Percentiles rank a stretch among this genome's conserved stretches.
phyloP scores from a whole-genome alignment of 2,329 filamentous ascomycete species.

The Aureobasidium zeae region DNA sequence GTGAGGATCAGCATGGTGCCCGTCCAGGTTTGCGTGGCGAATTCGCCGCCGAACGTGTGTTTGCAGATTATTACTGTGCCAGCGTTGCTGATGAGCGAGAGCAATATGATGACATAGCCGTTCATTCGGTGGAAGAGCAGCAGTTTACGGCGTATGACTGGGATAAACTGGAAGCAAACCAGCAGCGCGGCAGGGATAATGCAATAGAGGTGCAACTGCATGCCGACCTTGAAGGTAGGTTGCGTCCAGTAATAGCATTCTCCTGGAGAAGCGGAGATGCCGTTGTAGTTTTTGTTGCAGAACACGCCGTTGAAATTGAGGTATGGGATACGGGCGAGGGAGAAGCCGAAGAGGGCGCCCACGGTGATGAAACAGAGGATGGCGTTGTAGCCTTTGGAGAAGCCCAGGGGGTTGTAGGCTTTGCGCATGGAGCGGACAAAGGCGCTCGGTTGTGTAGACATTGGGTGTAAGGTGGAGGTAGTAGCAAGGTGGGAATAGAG shows the following conservation, averaged over 20 bases:
- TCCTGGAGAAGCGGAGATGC: slow-evolving; percentile 29
- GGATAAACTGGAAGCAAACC: slow-evolving; percentile 35
- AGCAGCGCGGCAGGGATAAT: slow-evolving; percentile 35
- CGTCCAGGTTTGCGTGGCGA: slow-evolving; percentile 41
- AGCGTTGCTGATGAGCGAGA: slow-evolving; percentile 39
- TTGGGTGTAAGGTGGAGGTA: no score
- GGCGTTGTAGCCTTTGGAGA: slow-evolving; percentile 50
- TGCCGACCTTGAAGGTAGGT: slow-evolving; percentile 21
- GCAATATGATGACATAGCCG: slow-evolving; percentile 46
- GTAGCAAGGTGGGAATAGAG: no score
- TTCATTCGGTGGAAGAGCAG: slow-evolving; percentile 51
- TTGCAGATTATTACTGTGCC: slow-evolving; percentile 47
- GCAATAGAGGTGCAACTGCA: slow-evolving; percentile 35
- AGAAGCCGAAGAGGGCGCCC: slow-evolving; percentile 41
- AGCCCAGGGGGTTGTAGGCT: slow-evolving; percentile 43
- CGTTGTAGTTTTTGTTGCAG: slow-evolving; percentile 15
- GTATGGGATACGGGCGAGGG: slow-evolving; percentile 41
- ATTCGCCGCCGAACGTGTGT: slow-evolving; percentile 45
- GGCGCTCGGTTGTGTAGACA: no score
- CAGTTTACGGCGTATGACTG: slow-evolving; percentile 37
- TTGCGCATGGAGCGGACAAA: background rate
- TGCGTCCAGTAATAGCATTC: slow-evolving; percentile 36
- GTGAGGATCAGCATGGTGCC: slow-evolving; percentile 40
- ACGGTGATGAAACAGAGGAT: slow-evolving; percentile 42
- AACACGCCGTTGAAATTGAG: slow-evolving; percentile 35